Percentiles rank a stretch among this genome's conserved stretches.
These are phyloP conservation scores for Bodo saltans DNA, from an alignment of 78 protist genomes.

Conservation along the genomic window DNA sequence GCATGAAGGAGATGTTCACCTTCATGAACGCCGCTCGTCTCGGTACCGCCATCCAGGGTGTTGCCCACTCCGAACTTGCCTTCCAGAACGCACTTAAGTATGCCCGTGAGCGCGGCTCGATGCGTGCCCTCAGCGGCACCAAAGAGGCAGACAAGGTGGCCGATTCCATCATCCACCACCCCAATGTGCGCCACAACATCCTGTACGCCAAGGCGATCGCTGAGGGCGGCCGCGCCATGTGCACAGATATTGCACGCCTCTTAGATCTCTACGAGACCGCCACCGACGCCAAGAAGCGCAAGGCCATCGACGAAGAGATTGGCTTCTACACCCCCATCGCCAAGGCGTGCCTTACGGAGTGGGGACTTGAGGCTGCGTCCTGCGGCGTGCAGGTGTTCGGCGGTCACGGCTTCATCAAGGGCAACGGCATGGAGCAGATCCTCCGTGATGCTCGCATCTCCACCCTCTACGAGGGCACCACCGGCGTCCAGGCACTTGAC, in stretches of 20 bases:
- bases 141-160: constrained; percentile 21
- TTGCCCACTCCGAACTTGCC: constrained; percentile 44
- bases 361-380: constrained; percentile 45
- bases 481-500: constrained; percentile 39
- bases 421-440: constrained; percentile 34
- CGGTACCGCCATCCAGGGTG: constrained; percentile 40
- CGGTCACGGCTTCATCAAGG: constrained; percentile 45
- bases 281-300: neutral
- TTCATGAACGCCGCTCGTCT: constrained; percentile 48
- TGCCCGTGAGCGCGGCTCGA: constrained; percentile 48
- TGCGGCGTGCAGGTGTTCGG: constrained; percentile 37
- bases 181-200: constrained; percentile 30
- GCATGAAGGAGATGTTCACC: constrained; percentile 41
- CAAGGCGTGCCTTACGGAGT: constrained; percentile 54
- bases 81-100: constrained; percentile 41
- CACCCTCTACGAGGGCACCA: constrained; percentile 43
- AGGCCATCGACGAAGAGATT: neutral
- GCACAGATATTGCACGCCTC: constrained; percentile 13
- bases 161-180: constrained; percentile 30
- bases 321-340: constrained; percentile 48
- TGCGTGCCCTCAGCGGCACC: constrained; percentile 49
- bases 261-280: neutral
- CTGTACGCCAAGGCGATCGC: constrained; percentile 26
- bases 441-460: constrained; percentile 39
- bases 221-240: constrained; percentile 36